Base-by-base conservation (phyloP, 2,329 filamentous ascomycete genomes). In the Phialophora verrucosa region DNA sequence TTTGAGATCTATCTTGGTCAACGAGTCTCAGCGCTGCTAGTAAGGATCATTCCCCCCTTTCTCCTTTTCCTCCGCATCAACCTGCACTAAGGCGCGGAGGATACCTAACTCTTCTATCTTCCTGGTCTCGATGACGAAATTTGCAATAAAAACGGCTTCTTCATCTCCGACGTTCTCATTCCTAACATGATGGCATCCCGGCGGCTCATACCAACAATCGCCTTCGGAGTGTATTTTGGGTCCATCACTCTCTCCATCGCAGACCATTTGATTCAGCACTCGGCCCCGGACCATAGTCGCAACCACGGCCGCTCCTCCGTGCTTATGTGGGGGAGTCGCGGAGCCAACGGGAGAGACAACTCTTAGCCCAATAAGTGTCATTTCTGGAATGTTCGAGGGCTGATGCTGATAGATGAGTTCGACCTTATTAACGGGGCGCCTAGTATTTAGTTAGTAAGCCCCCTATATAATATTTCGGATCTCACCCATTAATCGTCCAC, bases 191-290 rank as follows among this genome's bases (percentile, higher is more conserved):
- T 65, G 63, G 50, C 63, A 65, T 10, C 63, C 63, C 27, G 59
- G 63, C 5, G 58, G 58, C 58, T 65, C 63, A 62, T 65, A 62
- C 59, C 63, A 65, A 14, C 56, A 17, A 25, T 62, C 63, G 6
- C 63, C 63, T 31, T 10, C 49, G 7, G 12, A 23, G 29, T 62
- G 42, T 20, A 65, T 51, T 14, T 25, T 47, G 12, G 54, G 54
- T 50, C 62, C 62, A 51, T 38, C 7, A 8, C 73, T 78, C 8
- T 80, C 78, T 0, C 81, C 82, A 4, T 81, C 78, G 8, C 80
- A 71, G 38, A 85, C 84, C 83, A 85, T 85, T 27, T 82, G 81
- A 62, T 82, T 84, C 8, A 80, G 68, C 3, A 82, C 62, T 4
- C 73, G 70, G n/a, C 81, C 82, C 27, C 73, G 72, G 42, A 81